phyloP scores from a whole-genome alignment of 495 filamentous ascomycete species.

The Monascus purpureus region DNA sequence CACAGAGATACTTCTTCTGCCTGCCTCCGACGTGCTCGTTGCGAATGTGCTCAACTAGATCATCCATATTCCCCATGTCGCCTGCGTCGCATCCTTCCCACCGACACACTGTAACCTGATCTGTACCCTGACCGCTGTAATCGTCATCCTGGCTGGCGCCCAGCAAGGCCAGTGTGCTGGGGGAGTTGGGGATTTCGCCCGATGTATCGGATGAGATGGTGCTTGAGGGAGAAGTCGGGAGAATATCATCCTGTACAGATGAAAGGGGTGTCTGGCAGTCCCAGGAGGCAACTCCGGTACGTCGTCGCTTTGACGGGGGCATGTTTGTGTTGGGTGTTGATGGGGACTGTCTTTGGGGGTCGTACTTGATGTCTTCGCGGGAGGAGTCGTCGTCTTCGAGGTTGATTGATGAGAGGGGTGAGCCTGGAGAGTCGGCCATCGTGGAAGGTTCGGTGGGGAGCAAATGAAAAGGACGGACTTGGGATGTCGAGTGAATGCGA shows the following conservation, averaged over 20 bases:
- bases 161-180: slow-evolving; percentile 24
- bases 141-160: slow-evolving; percentile 54
- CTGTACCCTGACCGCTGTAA: slow-evolving; percentile 58
- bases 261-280: slow-evolving; percentile 36
- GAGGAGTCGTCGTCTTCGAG: slow-evolving; percentile 35
- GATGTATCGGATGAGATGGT: slow-evolving; percentile 81
- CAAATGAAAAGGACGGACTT: neutral
- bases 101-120: slow-evolving; percentile 77
- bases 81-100: slow-evolving; percentile 79
- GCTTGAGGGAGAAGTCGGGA: slow-evolving; percentile 25
- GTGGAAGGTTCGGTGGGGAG: neutral
- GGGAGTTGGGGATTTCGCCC: slow-evolving; percentile 52
- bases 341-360: slow-evolving; percentile 18
- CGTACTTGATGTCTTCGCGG: slow-evolving; percentile 34
- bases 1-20: slow-evolving; percentile 79
- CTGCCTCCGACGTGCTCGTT: slow-evolving; percentile 78
- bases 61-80: slow-evolving; percentile 86
- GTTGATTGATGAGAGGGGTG: slow-evolving; percentile 37
- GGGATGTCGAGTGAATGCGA: neutral
- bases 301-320: slow-evolving; percentile 39
- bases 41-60: slow-evolving; percentile 83
- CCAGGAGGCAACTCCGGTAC: slow-evolving; percentile 34
- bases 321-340: slow-evolving; percentile 29
- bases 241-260: slow-evolving; percentile 25
- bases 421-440: slow-evolving; percentile 37